These are phyloP conservation scores for Polychytrium aggregatum DNA, from an alignment of 192 early-diverging fungal species.

Conservation along the genomic window DNA sequence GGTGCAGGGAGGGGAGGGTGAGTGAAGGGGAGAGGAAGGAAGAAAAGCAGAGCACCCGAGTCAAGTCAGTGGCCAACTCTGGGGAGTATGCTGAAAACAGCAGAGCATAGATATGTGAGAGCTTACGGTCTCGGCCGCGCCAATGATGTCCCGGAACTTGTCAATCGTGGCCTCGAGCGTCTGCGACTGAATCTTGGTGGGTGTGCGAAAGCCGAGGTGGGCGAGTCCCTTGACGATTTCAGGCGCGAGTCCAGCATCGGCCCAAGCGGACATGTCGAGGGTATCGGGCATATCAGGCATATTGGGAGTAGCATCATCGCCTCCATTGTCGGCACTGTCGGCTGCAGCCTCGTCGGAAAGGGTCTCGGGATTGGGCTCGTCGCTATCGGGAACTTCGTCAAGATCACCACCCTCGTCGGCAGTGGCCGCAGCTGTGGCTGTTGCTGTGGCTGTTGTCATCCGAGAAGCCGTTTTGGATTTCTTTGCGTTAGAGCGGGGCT, in stretches of 20 bases:
- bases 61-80: too few relatives aligned
- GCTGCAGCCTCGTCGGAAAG: too few relatives aligned
- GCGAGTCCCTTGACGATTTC: conserved; percentile 55
- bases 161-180: conserved; percentile 57
- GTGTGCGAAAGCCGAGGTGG: conserved; percentile 57
- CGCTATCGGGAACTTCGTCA: conserved; percentile 6
- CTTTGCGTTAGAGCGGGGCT: conserved; percentile 14
- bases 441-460: neutral
- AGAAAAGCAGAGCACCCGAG: too few relatives aligned
- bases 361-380: conserved; percentile 10
- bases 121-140: conserved; percentile 78
- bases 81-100: too few relatives aligned
- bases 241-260: conserved; percentile 39
- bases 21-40: too few relatives aligned
- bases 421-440: conserved; percentile 1
- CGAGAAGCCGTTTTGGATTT: conserved; percentile 6
- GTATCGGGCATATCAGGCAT: too few relatives aligned
- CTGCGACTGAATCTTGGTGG: conserved; percentile 81
- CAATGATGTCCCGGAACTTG: conserved; percentile 71
- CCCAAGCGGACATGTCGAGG: conserved; percentile 48
- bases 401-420: conserved; percentile 10
- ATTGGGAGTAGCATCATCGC: too few relatives aligned
- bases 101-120: conserved; percentile 63
- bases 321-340: too few relatives aligned
- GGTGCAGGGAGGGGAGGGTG: too few relatives aligned